Evolutionary conservation across 768 basidiomycete genomes (phyloP), one percentile per base, ranked within the genome.

Genomic region (Myochromella boudieri): DNA sequence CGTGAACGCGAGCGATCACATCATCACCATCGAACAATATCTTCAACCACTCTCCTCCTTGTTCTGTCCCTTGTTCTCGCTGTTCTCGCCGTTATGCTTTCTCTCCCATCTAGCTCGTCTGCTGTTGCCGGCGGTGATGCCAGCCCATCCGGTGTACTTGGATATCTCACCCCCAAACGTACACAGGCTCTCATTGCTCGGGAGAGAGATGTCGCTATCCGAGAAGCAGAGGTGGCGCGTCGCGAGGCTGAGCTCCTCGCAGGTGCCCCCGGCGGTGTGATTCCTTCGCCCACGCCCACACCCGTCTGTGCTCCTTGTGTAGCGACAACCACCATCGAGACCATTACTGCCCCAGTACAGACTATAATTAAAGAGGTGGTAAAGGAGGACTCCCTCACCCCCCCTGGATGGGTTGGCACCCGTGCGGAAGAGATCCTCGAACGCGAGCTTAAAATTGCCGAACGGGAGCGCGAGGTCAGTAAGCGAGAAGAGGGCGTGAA

Each of bases 51-150:
- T 11, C 82, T 93, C 25, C 78, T 93, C 42, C 84, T 93, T 26
- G 86, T 92, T 40, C 77, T 93, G 32, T 92, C 91, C 9, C 82
- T 93, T 26, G 81, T 93, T 39, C 74, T 93, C 21, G 91, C 90
- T 27, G 89, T 91, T 18, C 77, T 93, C n/a, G 90, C 91, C 4
- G 83, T 93, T 58, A 91, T 93, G 89, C 81, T 93, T 20, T 91
- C 91, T 2, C 75, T 93, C 4, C 91, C 91, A 1, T 81, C 83
- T 0, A 70, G 75, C 34, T 69, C 69, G 37, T 54, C 68, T n/a
- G 48, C 68, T 15, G 53, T 62, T 0, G 25, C 71, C 31, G 64
- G 69, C 18, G 64, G 70, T 0, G 71, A 71, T 1, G 60, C 76
- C 11, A 60, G 70, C 10, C 46, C 74, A 3, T 69, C 74, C 8